These are phyloP conservation scores for Apophysomyces sp. DNA, from an alignment of 371 early-diverging fungal genomes.

Conservation along the genomic window DNA sequence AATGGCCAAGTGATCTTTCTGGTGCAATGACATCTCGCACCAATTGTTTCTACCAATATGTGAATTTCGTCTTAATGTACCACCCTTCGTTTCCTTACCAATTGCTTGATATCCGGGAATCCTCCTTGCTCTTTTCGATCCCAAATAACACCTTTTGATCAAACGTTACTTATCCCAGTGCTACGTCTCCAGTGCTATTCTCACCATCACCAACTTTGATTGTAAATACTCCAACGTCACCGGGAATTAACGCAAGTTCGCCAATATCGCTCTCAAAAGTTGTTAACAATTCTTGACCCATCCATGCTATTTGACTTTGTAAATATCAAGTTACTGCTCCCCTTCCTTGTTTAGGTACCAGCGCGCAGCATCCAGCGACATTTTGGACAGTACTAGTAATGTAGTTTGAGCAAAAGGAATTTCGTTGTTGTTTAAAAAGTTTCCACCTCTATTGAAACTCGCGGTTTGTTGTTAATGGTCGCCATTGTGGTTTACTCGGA, in stretches of 20 bases:
- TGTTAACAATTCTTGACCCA: conserved; percentile 68
- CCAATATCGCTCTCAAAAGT: conserved; percentile 66
- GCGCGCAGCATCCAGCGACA: conserved; percentile 51
- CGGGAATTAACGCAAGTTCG: conserved; percentile 67
- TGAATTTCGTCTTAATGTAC: too few relatives aligned
- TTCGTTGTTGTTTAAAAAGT: neutral
- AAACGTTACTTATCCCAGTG: neutral
- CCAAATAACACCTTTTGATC: conserved; percentile 49
- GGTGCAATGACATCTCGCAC: conserved; percentile 67
- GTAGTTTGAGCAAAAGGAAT: neutral
- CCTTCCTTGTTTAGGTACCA: conserved; percentile 17
- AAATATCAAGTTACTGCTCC: neutral
- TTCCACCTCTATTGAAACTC: conserved; percentile 28
- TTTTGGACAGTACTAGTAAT: conserved; percentile 40
- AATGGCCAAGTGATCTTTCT: conserved; percentile 67
- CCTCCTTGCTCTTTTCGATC: conserved; percentile 65
- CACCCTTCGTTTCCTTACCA: conserved; percentile 29
- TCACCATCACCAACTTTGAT: conserved; percentile 62
- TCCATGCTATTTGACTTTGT: conserved; percentile 51
- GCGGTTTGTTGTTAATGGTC: conserved; percentile 19
- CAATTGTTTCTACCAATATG: conserved; percentile 57
- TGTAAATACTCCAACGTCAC: conserved; percentile 58
- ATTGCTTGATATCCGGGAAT: conserved; percentile 76
- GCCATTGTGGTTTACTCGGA: conserved; percentile 7
- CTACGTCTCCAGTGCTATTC: neutral